These are phyloP conservation scores for Saturnispora besseyi DNA, from an alignment of 805 yeast species.

Conservation along the genomic window DNA sequence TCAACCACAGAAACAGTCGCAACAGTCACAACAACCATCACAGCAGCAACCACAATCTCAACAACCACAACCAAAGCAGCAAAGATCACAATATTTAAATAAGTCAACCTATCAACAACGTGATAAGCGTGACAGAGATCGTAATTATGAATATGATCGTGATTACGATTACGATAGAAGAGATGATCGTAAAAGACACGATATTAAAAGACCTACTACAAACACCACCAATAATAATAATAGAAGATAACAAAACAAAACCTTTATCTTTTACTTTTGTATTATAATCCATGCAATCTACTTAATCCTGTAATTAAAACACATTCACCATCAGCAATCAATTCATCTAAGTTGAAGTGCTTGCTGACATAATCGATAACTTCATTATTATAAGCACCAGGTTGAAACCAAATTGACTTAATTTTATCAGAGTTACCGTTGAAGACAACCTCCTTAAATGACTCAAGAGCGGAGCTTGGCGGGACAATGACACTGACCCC, in stretches of 20 bases:
- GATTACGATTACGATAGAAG: constrained; percentile 6
- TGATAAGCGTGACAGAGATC: background rate
- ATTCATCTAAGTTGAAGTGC: constrained; percentile 27
- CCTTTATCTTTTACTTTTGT: background rate
- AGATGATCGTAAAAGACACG: background rate
- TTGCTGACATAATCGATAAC: constrained; percentile 32
- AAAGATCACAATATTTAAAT: background rate
- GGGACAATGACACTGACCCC: constrained; percentile 65
- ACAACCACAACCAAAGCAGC: constrained; percentile 1
- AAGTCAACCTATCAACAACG: background rate
- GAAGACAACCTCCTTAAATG: constrained; percentile 32
- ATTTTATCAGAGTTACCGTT: constrained; percentile 24
- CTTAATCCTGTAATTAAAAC: constrained; percentile 52
- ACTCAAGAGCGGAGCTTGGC: constrained; percentile 46
- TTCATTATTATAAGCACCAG: constrained; percentile 58
- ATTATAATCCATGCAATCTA: constrained; percentile 24
- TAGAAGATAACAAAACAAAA: background rate
- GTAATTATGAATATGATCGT: background rate
- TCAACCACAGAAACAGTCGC: background rate
- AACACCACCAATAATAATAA: background rate
- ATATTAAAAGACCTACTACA: background rate
- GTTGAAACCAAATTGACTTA: constrained; percentile 73
- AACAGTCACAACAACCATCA: no score
- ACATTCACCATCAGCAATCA: constrained; percentile 50
- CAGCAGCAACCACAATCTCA: no score